Base-by-base conservation (phyloP, 768 basidiomycete genomes). In the Leccinum disarticulatum region DNA sequence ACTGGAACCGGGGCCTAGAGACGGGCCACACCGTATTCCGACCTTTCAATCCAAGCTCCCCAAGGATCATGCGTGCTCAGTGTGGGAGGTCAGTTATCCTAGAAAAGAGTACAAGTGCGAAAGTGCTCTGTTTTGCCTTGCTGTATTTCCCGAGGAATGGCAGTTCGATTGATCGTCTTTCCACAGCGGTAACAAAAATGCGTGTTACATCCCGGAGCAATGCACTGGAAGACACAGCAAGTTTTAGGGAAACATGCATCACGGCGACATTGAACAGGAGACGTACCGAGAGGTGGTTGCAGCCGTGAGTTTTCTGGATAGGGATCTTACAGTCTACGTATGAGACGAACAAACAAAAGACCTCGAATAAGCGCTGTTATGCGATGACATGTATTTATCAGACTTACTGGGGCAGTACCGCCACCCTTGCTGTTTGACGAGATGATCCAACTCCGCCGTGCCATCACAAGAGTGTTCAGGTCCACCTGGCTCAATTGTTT, bases 281-380 rank as follows among this genome's bases (percentile, higher is more conserved):
- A 73, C 83, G 66, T 43, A 83, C 84, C 51, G 81, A 81, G 74
- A 86, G 83, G 67, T 86, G 83, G 62, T 85, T 80, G 63, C 85
- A 86, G 0, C 85, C 85, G 3, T 69, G 70, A 1, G 65, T 61
- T 60, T 83, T 86, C 64, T 83, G 80, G 28, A 83, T 78, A 0
- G 83, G 79, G 2, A 82, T 81, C 58, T 74, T 72, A 60, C 81
- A 81, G 5, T 77, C 80, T 80, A 61, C 8, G 30, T 2, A 31
- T 9, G 27, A 48, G 13, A 19, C 30, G 3, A 30, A 9, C 15
- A 36, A 36, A 36, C n/a, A 36, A 36, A 15, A 13, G 11, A 33
- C 13, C 33, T n/a, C n/a, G n/a, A n/a, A n/a, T 17, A 17, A 38
- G 13, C 1, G 33, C 43, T n/a, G 9, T 53, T 14, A 56, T 58